These are phyloP conservation scores for Termitomyces bulborhizus DNA, from an alignment of 768 basidiomycete species.

Conservation along the genomic window DNA sequence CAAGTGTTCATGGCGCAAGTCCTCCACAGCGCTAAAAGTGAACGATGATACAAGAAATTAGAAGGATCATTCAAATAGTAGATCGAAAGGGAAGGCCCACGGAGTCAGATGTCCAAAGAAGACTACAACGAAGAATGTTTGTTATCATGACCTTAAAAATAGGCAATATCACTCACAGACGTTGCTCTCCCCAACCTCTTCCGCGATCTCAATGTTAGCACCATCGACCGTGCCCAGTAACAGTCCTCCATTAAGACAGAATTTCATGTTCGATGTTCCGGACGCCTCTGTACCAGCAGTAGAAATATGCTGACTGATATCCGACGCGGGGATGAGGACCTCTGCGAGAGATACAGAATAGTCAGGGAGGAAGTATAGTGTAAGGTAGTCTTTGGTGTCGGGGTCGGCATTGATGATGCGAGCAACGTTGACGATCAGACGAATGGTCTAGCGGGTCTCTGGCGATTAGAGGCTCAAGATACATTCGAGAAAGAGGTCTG, in stretches of 20 bases:
- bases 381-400: slow-evolving; percentile 81
- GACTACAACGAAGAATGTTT: slow-evolving; percentile 35
- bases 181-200: slow-evolving; percentile 88
- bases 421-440: slow-evolving; percentile 89
- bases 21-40: slow-evolving; percentile 61
- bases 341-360: slow-evolving; percentile 86
- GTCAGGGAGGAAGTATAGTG: slow-evolving; percentile 93
- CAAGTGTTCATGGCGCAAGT: slow-evolving; percentile 77
- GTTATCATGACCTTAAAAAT: neutral
- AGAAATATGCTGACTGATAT: slow-evolving; percentile 95
- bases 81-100: slow-evolving; percentile 18
- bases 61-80: neutral
- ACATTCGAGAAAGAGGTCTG: neutral
- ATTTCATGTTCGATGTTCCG: slow-evolving; percentile 83
- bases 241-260: slow-evolving; percentile 87
- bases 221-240: slow-evolving; percentile 90
- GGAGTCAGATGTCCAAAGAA: slow-evolving; percentile 89
- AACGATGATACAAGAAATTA: neutral
- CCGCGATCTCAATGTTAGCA: slow-evolving; percentile 94
- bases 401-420: slow-evolving; percentile 77
- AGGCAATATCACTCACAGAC: slow-evolving; percentile 57
- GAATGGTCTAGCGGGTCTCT: slow-evolving; percentile 56
- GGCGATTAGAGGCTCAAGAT: neutral
- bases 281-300: slow-evolving; percentile 94
- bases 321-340: slow-evolving; percentile 84